These are phyloP conservation scores for Phaeoacremonium minimum DNA, from an alignment of 2,329 filamentous ascomycete genomes.

Conservation along the genomic window DNA sequence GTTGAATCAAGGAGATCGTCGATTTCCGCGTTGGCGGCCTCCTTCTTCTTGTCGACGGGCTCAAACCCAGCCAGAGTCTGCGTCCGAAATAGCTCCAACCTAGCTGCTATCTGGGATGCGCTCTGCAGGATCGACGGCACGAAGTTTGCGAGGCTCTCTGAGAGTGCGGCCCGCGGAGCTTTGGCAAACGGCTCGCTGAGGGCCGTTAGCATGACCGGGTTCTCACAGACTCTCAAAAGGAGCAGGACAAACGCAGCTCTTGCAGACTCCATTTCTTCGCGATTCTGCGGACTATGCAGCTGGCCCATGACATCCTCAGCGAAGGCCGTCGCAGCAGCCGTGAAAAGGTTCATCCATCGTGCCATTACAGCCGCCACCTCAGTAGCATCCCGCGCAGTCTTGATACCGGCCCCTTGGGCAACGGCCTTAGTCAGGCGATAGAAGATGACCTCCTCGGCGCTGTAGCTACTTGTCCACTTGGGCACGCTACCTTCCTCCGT, in stretches of 20 bases:
- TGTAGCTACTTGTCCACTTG: constrained; percentile 54
- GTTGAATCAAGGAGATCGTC: constrained; percentile 55
- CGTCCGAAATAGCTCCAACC: constrained; percentile 54
- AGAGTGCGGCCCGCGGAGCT: constrained; percentile 48
- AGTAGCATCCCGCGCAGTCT: constrained; percentile 40
- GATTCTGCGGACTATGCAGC: constrained; percentile 32
- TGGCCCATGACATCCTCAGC: constrained; percentile 40
- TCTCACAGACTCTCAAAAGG: constrained; percentile 58
- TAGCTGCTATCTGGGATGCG: constrained; percentile 46
- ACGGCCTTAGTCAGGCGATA: constrained; percentile 91
- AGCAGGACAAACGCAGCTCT: constrained; percentile 62
- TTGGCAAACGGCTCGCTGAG: constrained; percentile 49
- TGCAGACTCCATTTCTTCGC: constrained; percentile 56
- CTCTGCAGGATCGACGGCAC: constrained; percentile 53
- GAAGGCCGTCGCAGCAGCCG: constrained; percentile 44
- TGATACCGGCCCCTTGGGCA: constrained; percentile 47
- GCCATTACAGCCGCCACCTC: constrained; percentile 45
- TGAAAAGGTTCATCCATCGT: constrained; percentile 56
- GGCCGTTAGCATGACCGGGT: constrained; percentile 46
- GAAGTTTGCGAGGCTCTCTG: constrained; percentile 47
- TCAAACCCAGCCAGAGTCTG: constrained; percentile 53
- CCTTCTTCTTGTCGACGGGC: constrained; percentile 47
- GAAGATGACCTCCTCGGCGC: constrained; percentile 83
- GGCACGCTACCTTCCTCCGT: constrained; percentile 9
- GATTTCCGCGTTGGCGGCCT: constrained; percentile 44